Conservation (phyloP, 1,284 basidiomycete species). For the Termitomyces sp. region DNA sequence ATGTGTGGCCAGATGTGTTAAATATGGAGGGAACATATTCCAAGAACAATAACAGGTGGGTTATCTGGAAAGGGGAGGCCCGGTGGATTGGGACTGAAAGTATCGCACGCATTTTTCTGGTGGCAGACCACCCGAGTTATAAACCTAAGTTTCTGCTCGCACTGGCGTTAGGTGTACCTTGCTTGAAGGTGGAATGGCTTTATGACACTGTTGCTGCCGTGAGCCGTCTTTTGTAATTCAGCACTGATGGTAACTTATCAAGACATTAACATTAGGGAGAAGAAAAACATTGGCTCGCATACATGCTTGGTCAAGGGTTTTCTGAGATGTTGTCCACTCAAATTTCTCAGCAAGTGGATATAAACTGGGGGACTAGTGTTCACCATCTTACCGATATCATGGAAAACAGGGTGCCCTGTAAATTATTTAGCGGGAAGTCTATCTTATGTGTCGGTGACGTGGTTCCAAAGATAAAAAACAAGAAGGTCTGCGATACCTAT, state of each 20-base stretch:
- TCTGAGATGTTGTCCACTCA: slow-evolving; percentile 46
- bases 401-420: slow-evolving; percentile 48
- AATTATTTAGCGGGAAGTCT: slow-evolving; percentile 45
- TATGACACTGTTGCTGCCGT: slow-evolving; percentile 38
- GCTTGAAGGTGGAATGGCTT: slow-evolving; percentile 65
- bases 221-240: slow-evolving; percentile 18
- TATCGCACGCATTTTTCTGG: slow-evolving; percentile 59
- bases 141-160: slow-evolving; percentile 81
- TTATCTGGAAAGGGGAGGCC: slow-evolving; percentile 41
- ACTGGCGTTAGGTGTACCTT: slow-evolving; percentile 82
- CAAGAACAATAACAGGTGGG: slow-evolving; percentile 45
- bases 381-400: slow-evolving; percentile 54
- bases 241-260: slow-evolving; percentile 8
- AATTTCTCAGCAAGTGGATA: slow-evolving; percentile 67
- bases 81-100: slow-evolving; percentile 34
- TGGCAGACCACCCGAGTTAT: slow-evolving; percentile 58
- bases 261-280: slow-evolving; percentile 23
- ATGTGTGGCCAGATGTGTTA: slow-evolving; percentile 67
- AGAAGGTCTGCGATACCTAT: slow-evolving; percentile 30
- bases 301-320: slow-evolving; percentile 65
- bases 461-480: slow-evolving; percentile 38
- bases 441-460: slow-evolving; percentile 59
- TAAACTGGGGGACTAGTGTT: slow-evolving; percentile 59
- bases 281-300: slow-evolving; percentile 55
- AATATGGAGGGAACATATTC: slow-evolving; percentile 46